A percentile compares a stretch with the other conserved stretches of the same genome.
Conservation (phyloP, 306 rosid species). For the Sesbania bispinosa region DNA sequence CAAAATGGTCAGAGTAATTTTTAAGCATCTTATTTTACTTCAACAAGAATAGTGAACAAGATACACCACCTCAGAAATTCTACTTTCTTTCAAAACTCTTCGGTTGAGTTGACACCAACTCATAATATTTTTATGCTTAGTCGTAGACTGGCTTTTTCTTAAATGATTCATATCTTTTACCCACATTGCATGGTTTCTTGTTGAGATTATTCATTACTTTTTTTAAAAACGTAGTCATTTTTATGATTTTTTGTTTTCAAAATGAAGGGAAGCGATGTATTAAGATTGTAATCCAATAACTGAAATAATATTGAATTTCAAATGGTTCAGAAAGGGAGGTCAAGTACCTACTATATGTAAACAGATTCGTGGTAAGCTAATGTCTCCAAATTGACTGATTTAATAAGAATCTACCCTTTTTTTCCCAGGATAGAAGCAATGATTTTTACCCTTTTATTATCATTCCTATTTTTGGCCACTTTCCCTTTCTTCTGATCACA, state of each 20-base stretch:
- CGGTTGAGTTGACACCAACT: neutral
- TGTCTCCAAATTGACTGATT: conserved; percentile 15
- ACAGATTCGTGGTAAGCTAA: conserved; percentile 3
- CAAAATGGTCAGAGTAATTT: neutral
- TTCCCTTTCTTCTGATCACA: neutral
- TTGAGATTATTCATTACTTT: neutral
- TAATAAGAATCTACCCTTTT: neutral
- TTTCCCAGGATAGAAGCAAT: neutral
- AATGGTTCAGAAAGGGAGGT: conserved; percentile 14
- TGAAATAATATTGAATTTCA: conserved; percentile 4
- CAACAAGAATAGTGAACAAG: neutral
- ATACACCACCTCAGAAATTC: neutral
- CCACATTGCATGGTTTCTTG: neutral
- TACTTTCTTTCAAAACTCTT: neutral
- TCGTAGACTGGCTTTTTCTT: neutral
- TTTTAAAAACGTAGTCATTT: neutral
- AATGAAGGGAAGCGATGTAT: conserved; percentile 3
- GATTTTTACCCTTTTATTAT: neutral
- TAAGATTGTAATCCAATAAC: neutral
- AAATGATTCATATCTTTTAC: neutral
- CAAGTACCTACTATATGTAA: neutral
- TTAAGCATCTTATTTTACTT: conserved; percentile 10
- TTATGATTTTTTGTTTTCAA: neutral
- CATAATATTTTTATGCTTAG: neutral
- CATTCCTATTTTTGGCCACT: neutral